Conservation (phyloP, 2,329 filamentous ascomycete genomes). For the Beauveria bassiana region DNA sequence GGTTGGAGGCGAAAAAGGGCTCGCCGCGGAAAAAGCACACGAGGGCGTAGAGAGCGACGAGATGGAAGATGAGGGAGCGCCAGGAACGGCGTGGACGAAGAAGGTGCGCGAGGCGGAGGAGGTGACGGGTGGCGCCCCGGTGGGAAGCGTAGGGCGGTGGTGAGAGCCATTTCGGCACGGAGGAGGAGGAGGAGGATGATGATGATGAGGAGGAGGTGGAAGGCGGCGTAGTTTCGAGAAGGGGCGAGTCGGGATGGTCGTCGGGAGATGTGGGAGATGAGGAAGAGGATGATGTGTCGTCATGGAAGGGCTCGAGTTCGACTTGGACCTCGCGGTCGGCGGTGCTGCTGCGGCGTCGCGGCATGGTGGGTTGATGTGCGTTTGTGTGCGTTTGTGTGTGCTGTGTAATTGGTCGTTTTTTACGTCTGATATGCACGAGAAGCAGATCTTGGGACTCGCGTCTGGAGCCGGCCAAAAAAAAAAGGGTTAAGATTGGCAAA, state of each 20-base stretch:
- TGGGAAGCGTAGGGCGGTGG: not conserved
- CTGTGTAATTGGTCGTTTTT: not conserved
- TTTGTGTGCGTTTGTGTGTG: not conserved
- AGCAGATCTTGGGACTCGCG: too few species aligned
- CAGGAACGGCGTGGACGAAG: conserved; percentile 4
- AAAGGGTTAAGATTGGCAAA: too few species aligned
- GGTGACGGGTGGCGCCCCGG: not conserved
- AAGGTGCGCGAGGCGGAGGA: not conserved
- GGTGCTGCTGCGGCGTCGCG: not conserved
- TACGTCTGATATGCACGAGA: too few species aligned
- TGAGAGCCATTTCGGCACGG: conserved; percentile 11
- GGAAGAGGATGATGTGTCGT: not conserved
- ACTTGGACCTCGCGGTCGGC: not conserved
- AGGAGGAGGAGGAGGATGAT: not conserved
- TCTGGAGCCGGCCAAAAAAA: too few species aligned
- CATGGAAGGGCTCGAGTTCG: conserved; percentile 12
- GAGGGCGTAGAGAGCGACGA: conserved; percentile 8
- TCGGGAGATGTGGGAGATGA: not conserved
- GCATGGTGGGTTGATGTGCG: not conserved
- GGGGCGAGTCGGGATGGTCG: conserved; percentile 8
- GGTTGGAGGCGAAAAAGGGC: conserved; percentile 35
- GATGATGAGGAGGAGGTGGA: not conserved
- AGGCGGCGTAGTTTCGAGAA: not conserved
- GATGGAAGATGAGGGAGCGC: not conserved
- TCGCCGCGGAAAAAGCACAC: conserved; percentile 24